Conservation (phyloP, 306 rosid species). For the Adenanthera pavonina region DNA sequence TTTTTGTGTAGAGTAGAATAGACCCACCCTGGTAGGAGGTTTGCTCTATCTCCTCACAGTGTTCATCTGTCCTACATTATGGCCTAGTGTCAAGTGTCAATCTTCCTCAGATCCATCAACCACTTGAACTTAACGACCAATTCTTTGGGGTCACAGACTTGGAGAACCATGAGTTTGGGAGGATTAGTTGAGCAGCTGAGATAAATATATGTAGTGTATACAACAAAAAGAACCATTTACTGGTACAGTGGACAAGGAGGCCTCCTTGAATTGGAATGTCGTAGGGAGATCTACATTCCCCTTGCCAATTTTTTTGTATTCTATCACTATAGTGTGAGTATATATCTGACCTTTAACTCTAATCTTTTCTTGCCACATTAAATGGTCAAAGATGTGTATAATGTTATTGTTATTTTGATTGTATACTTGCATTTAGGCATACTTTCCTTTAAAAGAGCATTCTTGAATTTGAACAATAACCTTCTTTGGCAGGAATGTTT, state of each 20-base stretch:
- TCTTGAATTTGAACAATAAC: constrained; percentile 27
- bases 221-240: constrained; percentile 24
- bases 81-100: constrained; percentile 4
- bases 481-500: constrained; percentile 11
- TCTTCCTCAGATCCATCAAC: constrained; percentile 2
- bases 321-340: constrained; percentile 13
- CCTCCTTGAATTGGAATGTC: constrained; percentile 13
- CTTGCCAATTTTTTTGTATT: constrained; percentile 46
- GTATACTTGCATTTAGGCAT: constrained; percentile 14
- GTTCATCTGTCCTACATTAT: constrained; percentile 26
- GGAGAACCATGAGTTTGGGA: constrained; percentile 27
- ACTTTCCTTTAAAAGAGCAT: constrained; percentile 15
- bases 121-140: constrained; percentile 11
- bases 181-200: constrained; percentile 25
- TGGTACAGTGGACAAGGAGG: constrained; percentile 36
- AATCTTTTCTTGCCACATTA: constrained; percentile 3
- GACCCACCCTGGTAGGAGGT: constrained; percentile 37
- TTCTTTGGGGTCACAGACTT: constrained; percentile 23
- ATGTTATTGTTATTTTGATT: constrained; percentile 36
- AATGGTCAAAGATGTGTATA: constrained; percentile 37
- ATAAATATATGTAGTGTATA: constrained; percentile 30
- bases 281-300: constrained; percentile 29
- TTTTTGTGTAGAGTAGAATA: constrained; percentile 47
- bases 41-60: constrained; percentile 38
- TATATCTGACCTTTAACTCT: constrained; percentile 31